Evolutionary conservation across 2,329 filamentous ascomycete genomes (phyloP).

Genomic region (Elsinoe australis): DNA sequence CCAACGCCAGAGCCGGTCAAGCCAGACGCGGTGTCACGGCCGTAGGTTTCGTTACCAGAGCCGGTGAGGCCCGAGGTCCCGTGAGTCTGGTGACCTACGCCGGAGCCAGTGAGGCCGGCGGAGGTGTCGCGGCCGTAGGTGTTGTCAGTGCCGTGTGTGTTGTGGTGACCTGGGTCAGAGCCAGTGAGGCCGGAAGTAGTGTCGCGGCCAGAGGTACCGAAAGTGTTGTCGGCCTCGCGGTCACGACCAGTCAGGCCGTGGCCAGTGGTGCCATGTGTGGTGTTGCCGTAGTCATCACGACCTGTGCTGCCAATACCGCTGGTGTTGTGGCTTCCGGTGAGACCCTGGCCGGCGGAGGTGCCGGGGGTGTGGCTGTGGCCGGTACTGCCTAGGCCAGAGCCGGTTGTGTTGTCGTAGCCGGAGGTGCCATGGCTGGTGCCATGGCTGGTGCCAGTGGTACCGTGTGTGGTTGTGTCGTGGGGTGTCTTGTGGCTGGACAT

Average conservation of each 20-base stretch:
- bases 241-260: slow-evolving; percentile 2
- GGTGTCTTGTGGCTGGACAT: slow-evolving; percentile 2
- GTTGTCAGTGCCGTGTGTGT: background rate
- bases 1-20: background rate
- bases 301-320: slow-evolving; percentile 22
- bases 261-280: slow-evolving; percentile 6
- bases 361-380: slow-evolving; percentile 22
- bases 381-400: slow-evolving; percentile 21
- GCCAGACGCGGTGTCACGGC: background rate
- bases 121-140: slow-evolving; percentile 7
- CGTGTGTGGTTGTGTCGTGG: background rate
- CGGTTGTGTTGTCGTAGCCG: slow-evolving; percentile 17
- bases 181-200: background rate
- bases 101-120: background rate
- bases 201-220: slow-evolving; percentile 19
- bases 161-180: background rate
- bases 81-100: slow-evolving; percentile 19
- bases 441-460: slow-evolving; percentile 11
- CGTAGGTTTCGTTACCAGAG: background rate
- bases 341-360: background rate
- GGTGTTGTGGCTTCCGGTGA: background rate
- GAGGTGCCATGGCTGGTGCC: slow-evolving; percentile 18
- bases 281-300: slow-evolving; percentile 18
- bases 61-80: slow-evolving; percentile 18
- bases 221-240: slow-evolving; percentile 17